phyloP scores from a whole-genome alignment of 2,329 filamentous ascomycete genomes.

The Thelonectria blattea region DNA sequence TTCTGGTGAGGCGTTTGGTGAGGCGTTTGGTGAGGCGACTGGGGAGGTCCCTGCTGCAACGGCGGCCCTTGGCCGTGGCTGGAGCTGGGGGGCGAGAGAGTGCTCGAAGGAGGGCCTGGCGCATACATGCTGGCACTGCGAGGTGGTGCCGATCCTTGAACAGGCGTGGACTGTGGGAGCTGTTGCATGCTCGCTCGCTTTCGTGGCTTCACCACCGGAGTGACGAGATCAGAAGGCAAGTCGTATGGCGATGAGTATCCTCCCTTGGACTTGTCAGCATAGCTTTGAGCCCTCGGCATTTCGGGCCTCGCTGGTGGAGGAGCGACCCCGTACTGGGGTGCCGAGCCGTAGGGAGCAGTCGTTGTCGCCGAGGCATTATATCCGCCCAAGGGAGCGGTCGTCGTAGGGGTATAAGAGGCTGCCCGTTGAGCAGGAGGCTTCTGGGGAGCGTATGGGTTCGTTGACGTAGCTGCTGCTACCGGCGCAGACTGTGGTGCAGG shows the following conservation, averaged over 20 bases:
- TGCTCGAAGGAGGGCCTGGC: conserved; percentile 37
- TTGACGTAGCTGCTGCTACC: conserved; percentile 17
- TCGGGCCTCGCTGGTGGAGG: conserved; percentile 49
- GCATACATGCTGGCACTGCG: conserved; percentile 67
- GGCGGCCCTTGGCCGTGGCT: conserved; percentile 44
- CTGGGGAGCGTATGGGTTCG: conserved; percentile 39
- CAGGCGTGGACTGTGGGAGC: conserved; percentile 52
- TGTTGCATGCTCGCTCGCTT: conserved; percentile 68
- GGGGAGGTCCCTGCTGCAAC: conserved; percentile 39
- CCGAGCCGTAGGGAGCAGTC: conserved; percentile 31
- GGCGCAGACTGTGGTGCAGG: conserved; percentile 19
- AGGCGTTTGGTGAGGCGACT: conserved; percentile 42
- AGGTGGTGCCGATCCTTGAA: conserved; percentile 55
- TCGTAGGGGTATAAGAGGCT: conserved; percentile 33
- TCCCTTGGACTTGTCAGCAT: conserved; percentile 86
- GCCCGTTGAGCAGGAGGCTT: conserved; percentile 22
- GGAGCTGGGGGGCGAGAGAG: conserved; percentile 42
- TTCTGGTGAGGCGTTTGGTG: conserved; percentile 37
- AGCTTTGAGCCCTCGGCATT: conserved; percentile 74
- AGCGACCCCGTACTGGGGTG: conserved; percentile 47
- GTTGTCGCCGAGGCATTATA: conserved; percentile 35
- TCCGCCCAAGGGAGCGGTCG: conserved; percentile 24
- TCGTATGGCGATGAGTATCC: conserved; percentile 96
- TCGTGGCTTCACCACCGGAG: conserved; percentile 64
- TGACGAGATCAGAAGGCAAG: conserved; percentile 80